These are phyloP conservation scores for Colletotrichum phormii DNA, from an alignment of 2,329 filamentous ascomycete genomes.

Conservation along the genomic window DNA sequence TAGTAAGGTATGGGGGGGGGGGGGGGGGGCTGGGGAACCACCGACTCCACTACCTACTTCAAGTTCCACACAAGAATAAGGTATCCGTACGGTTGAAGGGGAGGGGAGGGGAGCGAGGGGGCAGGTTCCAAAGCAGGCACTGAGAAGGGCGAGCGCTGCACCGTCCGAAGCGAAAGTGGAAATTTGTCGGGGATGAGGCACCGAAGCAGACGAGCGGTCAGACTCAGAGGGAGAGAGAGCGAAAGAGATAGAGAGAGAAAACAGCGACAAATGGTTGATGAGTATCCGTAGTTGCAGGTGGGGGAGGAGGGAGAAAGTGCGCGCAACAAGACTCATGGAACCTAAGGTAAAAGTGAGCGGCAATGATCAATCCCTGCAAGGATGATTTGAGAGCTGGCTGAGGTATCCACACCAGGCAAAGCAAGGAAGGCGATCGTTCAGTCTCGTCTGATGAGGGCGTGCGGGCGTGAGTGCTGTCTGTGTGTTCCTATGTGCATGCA, in stretches of 20 bases:
- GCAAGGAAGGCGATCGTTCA: neutral
- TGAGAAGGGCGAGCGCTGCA: neutral
- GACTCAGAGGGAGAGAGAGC: neutral
- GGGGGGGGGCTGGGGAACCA: constrained; percentile 5
- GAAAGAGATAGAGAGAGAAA: neutral
- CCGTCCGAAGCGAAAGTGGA: constrained; percentile 5
- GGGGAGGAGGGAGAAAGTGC: neutral
- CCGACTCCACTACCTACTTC: neutral
- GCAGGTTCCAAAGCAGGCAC: neutral
- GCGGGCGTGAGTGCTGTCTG: neutral
- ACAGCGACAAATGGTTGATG: neutral
- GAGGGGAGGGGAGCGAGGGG: neutral
- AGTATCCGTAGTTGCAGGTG: neutral
- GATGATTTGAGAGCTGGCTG: neutral
- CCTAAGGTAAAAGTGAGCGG: neutral
- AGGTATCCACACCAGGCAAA: neutral
- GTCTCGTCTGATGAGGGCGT: neutral
- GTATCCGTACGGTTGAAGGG: no score
- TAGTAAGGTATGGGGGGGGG: constrained; percentile 10
- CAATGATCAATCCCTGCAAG: neutral
- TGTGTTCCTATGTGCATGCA: neutral
- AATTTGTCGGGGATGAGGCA: constrained; percentile 19
- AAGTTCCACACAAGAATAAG: neutral
- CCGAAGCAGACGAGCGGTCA: constrained; percentile 5
- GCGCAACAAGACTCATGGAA: neutral